Base-by-base conservation (phyloP, 257 asterid genomes). In the Jacaranda copaia region DNA sequence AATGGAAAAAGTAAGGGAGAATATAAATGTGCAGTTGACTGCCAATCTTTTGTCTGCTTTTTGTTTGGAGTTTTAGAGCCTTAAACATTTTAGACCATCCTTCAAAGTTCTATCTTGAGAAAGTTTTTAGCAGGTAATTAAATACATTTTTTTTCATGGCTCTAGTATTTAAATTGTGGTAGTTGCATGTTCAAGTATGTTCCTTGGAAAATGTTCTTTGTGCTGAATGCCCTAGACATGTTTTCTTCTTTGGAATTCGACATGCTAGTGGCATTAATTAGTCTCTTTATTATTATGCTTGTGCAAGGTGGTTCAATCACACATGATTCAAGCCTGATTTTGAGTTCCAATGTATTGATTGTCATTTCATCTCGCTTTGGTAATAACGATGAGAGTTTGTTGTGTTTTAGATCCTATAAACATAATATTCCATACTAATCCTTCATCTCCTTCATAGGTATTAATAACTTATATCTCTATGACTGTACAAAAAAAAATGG, bases 1-100 rank as follows among this genome's bases (percentile, higher is more conserved):
- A 20, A 9, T 43, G 38, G 4, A 8, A 8, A 46, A 40, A 11
- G 67, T 19, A 48, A 69, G 45, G 38, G 15, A 8, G 18, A 14
- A 64, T 56, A 14, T 56, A 16, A n/a, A 64, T 40, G 38, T 18
- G 36, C 25, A 72, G 75, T 70, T 70, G 59, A 56, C 59, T 66
- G 58, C 49, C 36, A 43, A 20, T 4, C 60, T 25, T 73, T 36
- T n/a, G n/a, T 45, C 12, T 56, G 4, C 8, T 36, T 39, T 14
- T 65, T 32, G 10, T 74, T 59, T 57, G 43, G 64, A 19, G 10
- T 20, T 14, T 13, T 52, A 46, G n/a, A 4, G 5, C 18, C 40
- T 48, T 8, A 19, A n/a, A 52, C 9, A 19, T 78, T 78, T 32
- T 39, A 13, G 49, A 4, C 56, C 59, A 38, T 11, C 0, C 57